Conservation (phyloP, 129 eudicot genomes). For the Lactuca saligna region DNA sequence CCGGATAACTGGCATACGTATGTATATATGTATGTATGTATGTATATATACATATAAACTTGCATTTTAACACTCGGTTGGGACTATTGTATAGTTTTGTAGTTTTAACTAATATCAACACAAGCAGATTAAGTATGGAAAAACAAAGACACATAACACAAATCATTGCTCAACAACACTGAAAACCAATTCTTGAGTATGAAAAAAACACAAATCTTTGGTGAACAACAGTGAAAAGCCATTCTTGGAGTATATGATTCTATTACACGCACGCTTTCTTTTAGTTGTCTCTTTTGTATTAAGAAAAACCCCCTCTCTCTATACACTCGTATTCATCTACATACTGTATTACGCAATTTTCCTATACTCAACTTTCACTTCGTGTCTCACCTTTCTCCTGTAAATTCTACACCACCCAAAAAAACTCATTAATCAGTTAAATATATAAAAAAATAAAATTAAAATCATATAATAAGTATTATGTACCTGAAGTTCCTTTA, state of each 20-base stretch:
- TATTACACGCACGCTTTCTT: too few relatives aligned
- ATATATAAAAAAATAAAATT: too few relatives aligned
- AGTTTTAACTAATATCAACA: too few relatives aligned
- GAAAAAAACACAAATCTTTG: neutral
- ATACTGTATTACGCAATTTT: neutral
- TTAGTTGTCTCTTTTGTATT: neutral
- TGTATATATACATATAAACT: too few relatives aligned
- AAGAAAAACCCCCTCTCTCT: neutral
- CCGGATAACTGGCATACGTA: too few relatives aligned
- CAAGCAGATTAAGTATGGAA: too few relatives aligned
- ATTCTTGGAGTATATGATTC: neutral
- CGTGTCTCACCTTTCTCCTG: neutral
- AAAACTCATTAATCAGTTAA: neutral
- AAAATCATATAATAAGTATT: too few relatives aligned
- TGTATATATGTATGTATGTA: too few relatives aligned
- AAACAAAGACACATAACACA: too few relatives aligned
- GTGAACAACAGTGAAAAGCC: neutral
- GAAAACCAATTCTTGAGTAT: neutral
- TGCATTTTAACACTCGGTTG: too few relatives aligned
- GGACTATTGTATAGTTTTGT: too few relatives aligned
- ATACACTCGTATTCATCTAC: neutral
- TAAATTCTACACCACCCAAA: neutral
- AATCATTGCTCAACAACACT: neutral
- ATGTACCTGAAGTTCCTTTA: constrained; percentile 53
- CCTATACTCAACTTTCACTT: neutral